phyloP scores from a whole-genome alignment of 257 asterid genomes.

The Solanum peruvianum region DNA sequence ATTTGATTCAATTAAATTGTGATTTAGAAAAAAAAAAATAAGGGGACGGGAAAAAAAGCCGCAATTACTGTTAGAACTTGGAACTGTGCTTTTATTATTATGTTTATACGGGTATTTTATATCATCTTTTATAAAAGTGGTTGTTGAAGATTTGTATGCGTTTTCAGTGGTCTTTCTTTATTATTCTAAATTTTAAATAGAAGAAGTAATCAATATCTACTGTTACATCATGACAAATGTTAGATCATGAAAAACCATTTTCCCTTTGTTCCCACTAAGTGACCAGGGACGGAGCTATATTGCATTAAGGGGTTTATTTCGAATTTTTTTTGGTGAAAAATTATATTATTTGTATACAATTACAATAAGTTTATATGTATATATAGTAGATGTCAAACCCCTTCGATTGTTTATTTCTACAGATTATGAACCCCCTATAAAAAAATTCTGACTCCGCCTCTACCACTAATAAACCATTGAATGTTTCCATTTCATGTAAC shows the following conservation, averaged over 20 bases:
- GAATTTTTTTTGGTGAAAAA: fast-evolving
- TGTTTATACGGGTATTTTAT: no score
- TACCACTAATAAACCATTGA: background rate
- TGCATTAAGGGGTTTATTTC: no score
- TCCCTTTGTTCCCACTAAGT: background rate
- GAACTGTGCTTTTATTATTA: background rate
- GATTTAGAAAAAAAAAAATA: background rate
- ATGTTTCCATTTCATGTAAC: background rate
- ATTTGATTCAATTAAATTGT: background rate
- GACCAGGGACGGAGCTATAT: no score
- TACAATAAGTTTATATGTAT: no score
- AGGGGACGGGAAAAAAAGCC: background rate
- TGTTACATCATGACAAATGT: background rate
- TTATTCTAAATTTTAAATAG: background rate
- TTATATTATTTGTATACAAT: no score
- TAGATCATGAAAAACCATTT: background rate
- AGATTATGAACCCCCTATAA: no score
- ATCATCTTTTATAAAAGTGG: background rate
- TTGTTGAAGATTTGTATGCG: background rate
- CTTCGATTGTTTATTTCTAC: no score
- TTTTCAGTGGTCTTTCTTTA: background rate
- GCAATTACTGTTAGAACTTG: background rate
- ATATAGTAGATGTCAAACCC: no score
- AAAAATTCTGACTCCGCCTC: no score
- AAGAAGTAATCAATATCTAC: background rate